Percentiles rank a stretch among this genome's conserved stretches.
Conservation (phyloP, 2,329 filamentous ascomycete species). For the Scytalidium sp. region DNA sequence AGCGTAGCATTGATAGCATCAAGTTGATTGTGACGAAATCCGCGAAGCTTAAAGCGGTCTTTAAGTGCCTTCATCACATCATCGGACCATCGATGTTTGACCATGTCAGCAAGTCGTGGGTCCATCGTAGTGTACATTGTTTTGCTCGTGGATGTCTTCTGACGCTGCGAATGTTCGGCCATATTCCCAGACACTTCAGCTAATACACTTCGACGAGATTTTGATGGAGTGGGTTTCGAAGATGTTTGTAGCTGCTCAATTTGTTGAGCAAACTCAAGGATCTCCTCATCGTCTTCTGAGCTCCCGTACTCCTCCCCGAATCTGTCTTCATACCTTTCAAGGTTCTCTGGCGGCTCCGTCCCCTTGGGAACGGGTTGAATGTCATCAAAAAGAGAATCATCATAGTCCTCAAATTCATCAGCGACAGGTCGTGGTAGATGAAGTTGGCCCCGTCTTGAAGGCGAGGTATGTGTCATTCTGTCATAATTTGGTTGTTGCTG, state of each 20-base stretch:
- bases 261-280: conserved; percentile 39
- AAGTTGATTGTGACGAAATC: conserved; percentile 87
- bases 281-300: conserved; percentile 29
- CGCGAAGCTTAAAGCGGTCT: conserved; percentile 77
- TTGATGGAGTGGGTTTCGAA: conserved; percentile 8
- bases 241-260: conserved; percentile 34
- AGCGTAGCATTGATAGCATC: conserved; percentile 96
- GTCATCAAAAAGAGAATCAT: conserved; percentile 20
- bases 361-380: conserved; percentile 19
- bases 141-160: conserved; percentile 8
- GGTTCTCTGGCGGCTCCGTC: conserved; percentile 9
- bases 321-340: conserved; percentile 4
- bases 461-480: background rate
- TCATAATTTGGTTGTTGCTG: background rate
- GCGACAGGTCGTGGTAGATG: conserved; percentile 1
- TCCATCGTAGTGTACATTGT: conserved; percentile 28
- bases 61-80: conserved; percentile 81
- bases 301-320: conserved; percentile 16
- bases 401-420: conserved; percentile 16
- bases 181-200: conserved; percentile 14
- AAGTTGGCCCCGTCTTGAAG: background rate
- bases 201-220: conserved; percentile 12
- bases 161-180: conserved; percentile 11
- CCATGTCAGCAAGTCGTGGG: conserved; percentile 43
- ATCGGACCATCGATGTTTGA: conserved; percentile 76